phyloP scores from a whole-genome alignment of 2,329 filamentous ascomycete species.

The Alternaria incomplexa region DNA sequence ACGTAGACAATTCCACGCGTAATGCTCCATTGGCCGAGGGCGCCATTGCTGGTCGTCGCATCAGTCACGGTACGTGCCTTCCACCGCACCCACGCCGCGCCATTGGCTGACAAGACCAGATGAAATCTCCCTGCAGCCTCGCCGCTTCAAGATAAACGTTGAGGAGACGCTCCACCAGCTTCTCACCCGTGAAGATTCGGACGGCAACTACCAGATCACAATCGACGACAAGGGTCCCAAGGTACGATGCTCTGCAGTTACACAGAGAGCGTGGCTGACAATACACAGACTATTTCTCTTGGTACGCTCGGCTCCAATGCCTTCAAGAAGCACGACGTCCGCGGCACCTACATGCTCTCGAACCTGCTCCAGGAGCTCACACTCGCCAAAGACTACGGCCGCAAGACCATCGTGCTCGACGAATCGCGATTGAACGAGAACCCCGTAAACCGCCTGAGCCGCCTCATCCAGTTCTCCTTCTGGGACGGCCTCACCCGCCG shows the following conservation, averaged over 20 bases:
- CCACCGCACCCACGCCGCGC: background rate
- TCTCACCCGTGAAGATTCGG: constrained; percentile 86
- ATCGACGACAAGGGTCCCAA: constrained; percentile 96
- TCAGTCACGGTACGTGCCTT: constrained; percentile 45
- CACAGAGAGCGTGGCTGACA: constrained; percentile 28
- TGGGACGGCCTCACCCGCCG: constrained; percentile 90
- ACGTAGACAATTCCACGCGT: constrained; percentile 38
- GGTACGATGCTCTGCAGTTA: constrained; percentile 53
- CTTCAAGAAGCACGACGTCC: constrained; percentile 85
- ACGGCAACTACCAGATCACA: constrained; percentile 95
- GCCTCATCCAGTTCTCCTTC: constrained; percentile 87
- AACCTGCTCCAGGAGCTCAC: constrained; percentile 95
- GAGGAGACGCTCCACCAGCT: constrained; percentile 81
- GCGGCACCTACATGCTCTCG: constrained; percentile 96
- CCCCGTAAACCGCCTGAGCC: constrained; percentile 83
- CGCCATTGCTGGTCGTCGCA: constrained; percentile 40
- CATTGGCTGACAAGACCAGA: constrained; percentile 60
- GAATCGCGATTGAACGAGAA: constrained; percentile 94
- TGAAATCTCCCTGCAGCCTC: constrained; percentile 71
- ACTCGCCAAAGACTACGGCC: constrained; percentile 87
- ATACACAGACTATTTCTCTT: constrained; percentile 72
- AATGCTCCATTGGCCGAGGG: constrained; percentile 37
- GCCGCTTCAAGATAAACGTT: constrained; percentile 86
- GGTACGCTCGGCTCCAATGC: constrained; percentile 87
- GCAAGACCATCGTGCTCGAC: constrained; percentile 88